Base-by-base conservation (phyloP, 176 grass and related monocot genomes). In the Dendrocalamus sinicus region DNA sequence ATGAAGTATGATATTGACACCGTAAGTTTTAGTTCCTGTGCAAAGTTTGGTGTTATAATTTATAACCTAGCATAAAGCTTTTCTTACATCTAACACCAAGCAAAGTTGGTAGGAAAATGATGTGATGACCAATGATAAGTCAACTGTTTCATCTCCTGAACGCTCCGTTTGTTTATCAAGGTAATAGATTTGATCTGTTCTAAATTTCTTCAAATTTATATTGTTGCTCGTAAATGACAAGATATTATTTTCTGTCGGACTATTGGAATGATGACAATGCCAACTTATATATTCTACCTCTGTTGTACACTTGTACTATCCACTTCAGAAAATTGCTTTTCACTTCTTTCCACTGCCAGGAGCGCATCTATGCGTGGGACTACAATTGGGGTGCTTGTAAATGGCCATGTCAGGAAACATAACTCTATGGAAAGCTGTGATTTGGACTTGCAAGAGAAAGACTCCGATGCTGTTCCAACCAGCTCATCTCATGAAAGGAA, bases 31-130 rank as follows among this genome's bases (percentile, higher is more conserved):
- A 52, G 9, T 39, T 79, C 41, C 26, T 77, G 54, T 63, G 17
- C 19, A 80, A 59, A 62, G 15, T 86, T 67, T 58, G 15, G 17
- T 89, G 22, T 76, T 87, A 22, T 73, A 79, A 73, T n/a, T 76
- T 87, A 22, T 73, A 79, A 73, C 39, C n/a, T 70, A 66, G 6
- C 32, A 53, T 62, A 54, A 72, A 46, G 4, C 75, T 51, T 84
- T 44, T 12, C 30, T 83, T 35, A 26, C 53, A 60, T 86, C 93
- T 95, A 85, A 95, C 67, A 50, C 57, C 86, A 78, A 86, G 70
- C 78, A 75, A 89, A 88, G 86, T 88, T 86, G 76, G 81, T 90
- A 95, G 93, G 88, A 92, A 95, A 84, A 68, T 78, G 83, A 90
- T 87, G 60, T 82, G 67, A 78, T 16, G 43, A 20, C 17, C 71